Evolutionary conservation across 257 asterid species (phyloP), one percentile per base, ranked within the genome.

Genomic region (Petunia secreta): DNA sequence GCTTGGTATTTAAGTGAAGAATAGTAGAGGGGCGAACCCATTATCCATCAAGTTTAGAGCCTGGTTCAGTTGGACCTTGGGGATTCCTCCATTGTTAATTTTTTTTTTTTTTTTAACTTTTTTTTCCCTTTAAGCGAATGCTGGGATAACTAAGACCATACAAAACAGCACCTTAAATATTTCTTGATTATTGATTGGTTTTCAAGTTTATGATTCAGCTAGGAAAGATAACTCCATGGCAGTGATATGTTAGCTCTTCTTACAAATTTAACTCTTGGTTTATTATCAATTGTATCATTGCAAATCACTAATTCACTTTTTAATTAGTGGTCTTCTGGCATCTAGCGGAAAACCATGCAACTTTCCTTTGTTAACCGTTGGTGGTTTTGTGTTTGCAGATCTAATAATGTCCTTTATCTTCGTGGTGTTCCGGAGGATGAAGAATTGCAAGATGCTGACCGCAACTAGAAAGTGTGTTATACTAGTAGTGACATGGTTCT

Each of bases 361-460:
- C 40, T 4, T 4, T 8, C 16, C n/a, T 68, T 44, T 68, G 25
- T 25, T 25, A 25, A 68, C 43, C 8, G 39, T 68, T 68, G 54
- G 15, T 16, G 37, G 38, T 68, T 25, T 25, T 68, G 44, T 9
- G 41, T 68, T 68, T 44, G 57, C 58, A 69, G 76, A 68, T 68
- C 57, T 44, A 68, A 68, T 44, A 68, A 68, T 4, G 76, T 68
- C 58, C 76, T 68, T 9, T 68, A 68, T 44, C 57, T 68, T 16
- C 76, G 76, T 68, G 76, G 76, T 16, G 76, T 43, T 43, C 76
- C 76, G 2, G 76, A 68, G 55, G 75, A 68, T 68, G 57, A 43
- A 68, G 75, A 68, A 43, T 1, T 68, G 55, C 55, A 68, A n/a
- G 75, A 68, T 68, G 75, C 57, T 9, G 75, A 68, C 15, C 57